Evolutionary conservation across 306 rosid genomes (phyloP), one percentile per base, ranked within the genome.

Genomic region (Prunus fruticosa): DNA sequence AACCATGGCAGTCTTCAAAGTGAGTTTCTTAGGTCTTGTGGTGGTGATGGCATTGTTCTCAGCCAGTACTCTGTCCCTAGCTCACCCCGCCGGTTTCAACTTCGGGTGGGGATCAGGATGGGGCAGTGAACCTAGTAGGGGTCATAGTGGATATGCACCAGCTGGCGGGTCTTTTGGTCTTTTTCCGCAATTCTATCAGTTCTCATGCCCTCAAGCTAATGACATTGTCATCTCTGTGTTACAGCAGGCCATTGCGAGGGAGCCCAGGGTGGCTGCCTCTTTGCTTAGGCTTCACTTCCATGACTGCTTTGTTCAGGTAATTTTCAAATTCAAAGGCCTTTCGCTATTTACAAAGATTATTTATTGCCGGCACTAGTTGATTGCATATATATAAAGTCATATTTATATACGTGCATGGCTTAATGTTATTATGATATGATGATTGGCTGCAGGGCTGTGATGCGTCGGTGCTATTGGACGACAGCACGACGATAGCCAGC

Each of bases 221-320:
- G 91, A 93, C 82, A 87, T 93, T 86, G 94, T 89, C 74, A 81
- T 89, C 82, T 93, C 97, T 23, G 94, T 93, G 27, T 79, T 93
- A 83, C 88, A 84, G 82, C 81, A 78, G 64, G 91, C 93, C 84
- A 82, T 93, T 68, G 72, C 90, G 5, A 75, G 71, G 61, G 84
- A 90, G 27, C 91, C 88, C 11, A 79, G 94, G 74, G 78, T 82
- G 63, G 93, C 96, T 72, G 97, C 97, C 62, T 90, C 94, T 82
- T 82, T 93, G 41, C 94, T 93, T 38, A 81, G 97, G 72, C 96
- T 90, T 71, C 97, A 93, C 74, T 87, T 93, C 64, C 97, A 93
- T 16, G 96, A 90, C 64, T 93, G 97, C 76, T 93, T 90, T 38
- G 97, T 84, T 28, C 96, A 87, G 93, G 97, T 93, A 1, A 14